These are phyloP conservation scores for Neopestalotiopsis sp. DNA, from an alignment of 2,329 filamentous ascomycete species.

Conservation along the genomic window DNA sequence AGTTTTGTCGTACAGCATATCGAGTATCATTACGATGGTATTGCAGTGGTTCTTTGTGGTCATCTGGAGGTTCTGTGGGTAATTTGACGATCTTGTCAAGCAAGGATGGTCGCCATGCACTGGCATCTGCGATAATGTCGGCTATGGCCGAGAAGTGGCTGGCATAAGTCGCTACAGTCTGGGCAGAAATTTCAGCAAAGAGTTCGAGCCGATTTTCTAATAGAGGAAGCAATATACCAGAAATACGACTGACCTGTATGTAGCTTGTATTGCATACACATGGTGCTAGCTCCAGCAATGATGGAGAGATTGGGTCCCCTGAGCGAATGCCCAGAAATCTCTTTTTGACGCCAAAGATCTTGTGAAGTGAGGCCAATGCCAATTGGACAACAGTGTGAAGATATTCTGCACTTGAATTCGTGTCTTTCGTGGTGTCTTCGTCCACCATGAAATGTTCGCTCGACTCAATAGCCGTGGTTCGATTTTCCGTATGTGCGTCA, in stretches of 20 bases:
- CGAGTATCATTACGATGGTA: background rate
- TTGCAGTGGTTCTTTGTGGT: background rate
- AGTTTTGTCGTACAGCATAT: background rate
- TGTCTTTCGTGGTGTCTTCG: background rate
- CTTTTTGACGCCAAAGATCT: slow-evolving; percentile 33
- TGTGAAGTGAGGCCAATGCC: slow-evolving; percentile 31
- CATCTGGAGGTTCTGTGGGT: background rate
- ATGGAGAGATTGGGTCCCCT: slow-evolving; percentile 17
- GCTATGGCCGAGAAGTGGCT: slow-evolving; percentile 13
- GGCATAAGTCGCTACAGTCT: slow-evolving; percentile 2
- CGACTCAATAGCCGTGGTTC: background rate
- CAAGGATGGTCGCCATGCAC: slow-evolving; percentile 6
- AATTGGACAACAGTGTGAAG: slow-evolving; percentile 22
- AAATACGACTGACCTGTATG: slow-evolving; percentile 29
- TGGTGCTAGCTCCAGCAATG: slow-evolving; percentile 35
- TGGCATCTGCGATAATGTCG: slow-evolving; percentile 3
- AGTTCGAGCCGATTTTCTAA: background rate
- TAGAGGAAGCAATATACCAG: no score
- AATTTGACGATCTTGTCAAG: background rate
- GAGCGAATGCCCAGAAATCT: slow-evolving; percentile 21
- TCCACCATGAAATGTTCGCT: background rate
- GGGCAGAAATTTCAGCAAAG: background rate
- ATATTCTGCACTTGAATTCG: background rate
- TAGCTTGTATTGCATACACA: slow-evolving; percentile 39
- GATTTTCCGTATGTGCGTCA: background rate